Evolutionary conservation across 108 stramenopile species (phyloP).

Genomic region (Cylindrotheca closterium): DNA sequence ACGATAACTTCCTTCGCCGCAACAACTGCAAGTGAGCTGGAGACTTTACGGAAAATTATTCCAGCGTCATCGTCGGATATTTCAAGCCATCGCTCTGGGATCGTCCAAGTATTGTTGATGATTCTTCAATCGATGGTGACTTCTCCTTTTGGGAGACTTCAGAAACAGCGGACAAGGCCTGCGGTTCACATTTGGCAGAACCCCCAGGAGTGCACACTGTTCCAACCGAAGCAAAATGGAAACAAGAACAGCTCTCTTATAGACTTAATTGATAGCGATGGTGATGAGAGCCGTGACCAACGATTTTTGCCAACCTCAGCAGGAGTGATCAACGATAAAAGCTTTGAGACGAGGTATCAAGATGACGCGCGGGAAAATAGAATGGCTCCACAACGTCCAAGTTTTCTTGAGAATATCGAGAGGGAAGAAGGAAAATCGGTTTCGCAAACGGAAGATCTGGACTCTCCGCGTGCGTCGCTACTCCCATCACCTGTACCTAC

Average conservation of each 20-base stretch:
- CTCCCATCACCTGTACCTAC: not conserved
- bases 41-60: conserved; percentile 68
- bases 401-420: conserved; percentile 4
- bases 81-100: conserved; percentile 58
- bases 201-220: conserved; percentile 48
- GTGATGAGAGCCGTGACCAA: conserved; percentile 12
- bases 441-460: not conserved
- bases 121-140: conserved; percentile 65
- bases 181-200: conserved; percentile 52
- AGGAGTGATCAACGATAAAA: not conserved
- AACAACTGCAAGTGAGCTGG: conserved; percentile 78
- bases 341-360: conserved; percentile 21
- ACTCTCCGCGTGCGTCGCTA: not conserved
- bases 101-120: conserved; percentile 66
- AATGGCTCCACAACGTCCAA: conserved; percentile 1
- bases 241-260: not conserved
- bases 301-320: conserved; percentile 24
- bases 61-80: conserved; percentile 16
- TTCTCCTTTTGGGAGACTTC: conserved; percentile 64
- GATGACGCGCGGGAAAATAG: conserved; percentile 12
- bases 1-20: conserved; percentile 82
- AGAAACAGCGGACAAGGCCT: conserved; percentile 50
- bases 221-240: conserved; percentile 1
- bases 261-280: conserved; percentile 22
- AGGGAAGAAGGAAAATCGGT: not conserved